Conservation (phyloP, 352 stramenopile genomes). For the Hyaloperonospora brassicae region DNA sequence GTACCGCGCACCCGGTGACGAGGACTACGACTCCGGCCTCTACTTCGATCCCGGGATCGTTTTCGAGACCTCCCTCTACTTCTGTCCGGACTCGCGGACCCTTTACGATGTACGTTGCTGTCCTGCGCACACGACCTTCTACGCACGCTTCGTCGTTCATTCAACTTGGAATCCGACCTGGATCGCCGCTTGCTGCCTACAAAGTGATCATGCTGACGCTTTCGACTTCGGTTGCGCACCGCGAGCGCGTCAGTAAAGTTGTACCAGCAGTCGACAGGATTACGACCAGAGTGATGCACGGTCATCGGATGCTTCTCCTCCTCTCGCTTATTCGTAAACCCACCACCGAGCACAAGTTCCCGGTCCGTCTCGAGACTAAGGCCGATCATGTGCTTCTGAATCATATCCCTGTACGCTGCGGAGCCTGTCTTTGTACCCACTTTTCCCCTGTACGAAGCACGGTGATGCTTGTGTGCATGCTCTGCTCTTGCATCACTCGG, state of each 20-base stretch:
- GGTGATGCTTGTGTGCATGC: conserved; percentile 45
- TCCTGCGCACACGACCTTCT: not conserved
- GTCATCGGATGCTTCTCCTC: not conserved
- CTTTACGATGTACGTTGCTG: not conserved
- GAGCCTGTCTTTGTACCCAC: conserved; percentile 32
- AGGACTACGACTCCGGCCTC: too few species aligned
- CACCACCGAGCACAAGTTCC: conserved; percentile 27
- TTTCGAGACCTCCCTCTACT: not conserved
- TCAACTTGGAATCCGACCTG: conserved; percentile 15
- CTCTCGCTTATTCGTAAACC: conserved; percentile 8
- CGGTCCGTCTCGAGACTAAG: conserved; percentile 38
- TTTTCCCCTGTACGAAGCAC: conserved; percentile 46
- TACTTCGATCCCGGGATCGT: too few species aligned
- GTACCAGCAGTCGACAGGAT: conserved; percentile 10
- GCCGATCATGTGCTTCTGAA: conserved; percentile 53
- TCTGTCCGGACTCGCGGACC: not conserved
- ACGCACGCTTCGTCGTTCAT: not conserved
- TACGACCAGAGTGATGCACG: not conserved
- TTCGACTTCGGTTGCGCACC: conserved; percentile 30
- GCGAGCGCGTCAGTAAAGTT: conserved; percentile 31
- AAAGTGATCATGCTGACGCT: not conserved
- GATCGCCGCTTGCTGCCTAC: conserved; percentile 2
- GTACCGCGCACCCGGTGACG: too few species aligned
- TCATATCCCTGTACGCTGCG: conserved; percentile 46
- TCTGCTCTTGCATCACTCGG: conserved; percentile 1